phyloP scores from a whole-genome alignment of 2,329 filamentous ascomycete genomes.

The Colletotrichum sp. region DNA sequence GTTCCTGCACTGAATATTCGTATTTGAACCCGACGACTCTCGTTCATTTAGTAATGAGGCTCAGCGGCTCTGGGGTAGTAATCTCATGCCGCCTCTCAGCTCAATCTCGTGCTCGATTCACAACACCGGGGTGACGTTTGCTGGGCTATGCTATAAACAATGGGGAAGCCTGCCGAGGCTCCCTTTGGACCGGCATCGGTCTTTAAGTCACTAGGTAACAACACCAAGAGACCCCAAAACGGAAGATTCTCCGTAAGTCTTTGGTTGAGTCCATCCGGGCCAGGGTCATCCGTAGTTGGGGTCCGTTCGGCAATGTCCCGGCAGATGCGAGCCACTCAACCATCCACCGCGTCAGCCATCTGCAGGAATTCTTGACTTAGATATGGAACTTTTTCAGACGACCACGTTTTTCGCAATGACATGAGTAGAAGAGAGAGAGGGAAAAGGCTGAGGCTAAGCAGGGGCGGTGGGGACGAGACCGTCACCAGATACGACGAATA shows the following conservation, averaged over 20 bases:
- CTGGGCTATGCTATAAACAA: neutral
- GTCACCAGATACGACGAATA: neutral
- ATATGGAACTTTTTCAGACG: neutral
- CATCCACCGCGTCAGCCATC: neutral
- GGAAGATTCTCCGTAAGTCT: neutral
- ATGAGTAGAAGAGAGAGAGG: neutral
- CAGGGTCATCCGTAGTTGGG: neutral
- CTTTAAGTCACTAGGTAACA: neutral
- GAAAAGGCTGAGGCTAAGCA: neutral
- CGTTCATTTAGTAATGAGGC: neutral
- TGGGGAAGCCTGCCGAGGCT: neutral
- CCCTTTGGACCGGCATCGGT: neutral
- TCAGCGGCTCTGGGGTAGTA: neutral
- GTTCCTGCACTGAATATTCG: neutral
- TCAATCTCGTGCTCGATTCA: neutral
- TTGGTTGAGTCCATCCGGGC: neutral
- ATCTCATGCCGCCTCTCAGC: neutral
- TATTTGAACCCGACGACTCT: neutral
- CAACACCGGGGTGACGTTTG: neutral
- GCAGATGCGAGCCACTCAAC: neutral
- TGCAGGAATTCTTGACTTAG: neutral
- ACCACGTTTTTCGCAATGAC: neutral
- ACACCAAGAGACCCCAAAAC: neutral
- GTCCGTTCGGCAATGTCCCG: neutral
- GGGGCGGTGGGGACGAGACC: neutral